Conservation (phyloP, 2,329 filamentous ascomycete genomes). For the Metarhizium rileyi region DNA sequence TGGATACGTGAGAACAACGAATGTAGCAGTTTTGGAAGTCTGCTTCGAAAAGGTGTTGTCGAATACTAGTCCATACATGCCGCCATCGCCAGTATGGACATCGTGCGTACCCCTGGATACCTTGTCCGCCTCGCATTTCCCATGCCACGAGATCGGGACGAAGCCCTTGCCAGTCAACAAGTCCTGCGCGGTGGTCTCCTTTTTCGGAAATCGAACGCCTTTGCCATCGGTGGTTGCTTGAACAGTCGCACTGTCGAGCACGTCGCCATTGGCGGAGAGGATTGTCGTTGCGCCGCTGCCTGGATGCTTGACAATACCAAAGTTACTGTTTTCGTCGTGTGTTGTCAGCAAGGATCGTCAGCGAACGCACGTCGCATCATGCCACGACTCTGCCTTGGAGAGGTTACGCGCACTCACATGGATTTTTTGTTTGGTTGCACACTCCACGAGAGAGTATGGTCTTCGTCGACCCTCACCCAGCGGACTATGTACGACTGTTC, state of each 20-base stretch:
- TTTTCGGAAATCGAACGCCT: slow-evolving; percentile 39
- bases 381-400: not conserved
- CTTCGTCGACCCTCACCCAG: slow-evolving; percentile 86
- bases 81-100: slow-evolving; percentile 62
- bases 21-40: slow-evolving; percentile 86
- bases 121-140: slow-evolving; percentile 94
- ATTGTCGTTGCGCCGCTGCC: slow-evolving; percentile 53
- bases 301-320: slow-evolving; percentile 95
- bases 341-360: slow-evolving; percentile 9
- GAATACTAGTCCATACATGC: slow-evolving; percentile 94
- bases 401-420: slow-evolving; percentile 52
- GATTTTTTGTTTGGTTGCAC: slow-evolving; percentile 97
- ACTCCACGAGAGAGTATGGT: slow-evolving; percentile 94
- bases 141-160: slow-evolving; percentile 71
- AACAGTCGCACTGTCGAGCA: slow-evolving; percentile 35
- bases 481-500: slow-evolving; percentile 92
- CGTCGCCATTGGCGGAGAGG: slow-evolving; percentile 31
- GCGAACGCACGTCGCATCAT: not conserved
- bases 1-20: slow-evolving; percentile 90
- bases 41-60: slow-evolving; percentile 99
- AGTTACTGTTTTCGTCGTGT: slow-evolving; percentile 50
- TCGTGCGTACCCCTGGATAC: slow-evolving; percentile 86
- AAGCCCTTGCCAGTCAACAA: slow-evolving; percentile 58
- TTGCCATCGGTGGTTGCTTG: slow-evolving; percentile 34
- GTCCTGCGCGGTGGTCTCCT: slow-evolving; percentile 53